Conservation (phyloP, 2,329 filamentous ascomycete species). For the Dryadomyces sulphureus region DNA sequence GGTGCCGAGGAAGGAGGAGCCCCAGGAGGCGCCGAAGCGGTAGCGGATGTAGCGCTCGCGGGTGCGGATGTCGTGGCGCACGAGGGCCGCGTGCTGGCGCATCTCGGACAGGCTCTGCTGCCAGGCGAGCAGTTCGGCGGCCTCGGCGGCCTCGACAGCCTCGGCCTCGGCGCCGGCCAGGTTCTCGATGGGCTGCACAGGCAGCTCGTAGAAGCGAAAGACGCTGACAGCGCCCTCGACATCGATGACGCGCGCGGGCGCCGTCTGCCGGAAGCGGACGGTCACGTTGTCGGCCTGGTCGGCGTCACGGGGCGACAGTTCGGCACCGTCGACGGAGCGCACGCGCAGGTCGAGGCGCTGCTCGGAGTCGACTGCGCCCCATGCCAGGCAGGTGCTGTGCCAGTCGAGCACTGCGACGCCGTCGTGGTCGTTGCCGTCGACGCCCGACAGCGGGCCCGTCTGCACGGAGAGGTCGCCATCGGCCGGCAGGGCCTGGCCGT, state of each 20-base stretch:
- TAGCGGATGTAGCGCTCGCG: slow-evolving; percentile 7
- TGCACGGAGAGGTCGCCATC: slow-evolving; percentile 26
- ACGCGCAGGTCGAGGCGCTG: slow-evolving; percentile 30
- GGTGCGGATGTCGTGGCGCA: slow-evolving; percentile 7
- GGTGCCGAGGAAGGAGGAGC: slow-evolving; percentile 23
- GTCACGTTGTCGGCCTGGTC: slow-evolving; percentile 19
- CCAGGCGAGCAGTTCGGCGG: slow-evolving; percentile 10
- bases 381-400: slow-evolving; percentile 29
- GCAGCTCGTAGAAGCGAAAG: slow-evolving; percentile 8
- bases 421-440: neutral
- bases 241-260: slow-evolving; percentile 25
- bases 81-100: slow-evolving; percentile 3
- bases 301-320: slow-evolving; percentile 11
- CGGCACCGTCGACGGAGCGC: slow-evolving; percentile 24
- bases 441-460: slow-evolving; percentile 17
- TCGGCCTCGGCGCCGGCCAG: neutral
- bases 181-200: neutral
- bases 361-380: slow-evolving; percentile 23
- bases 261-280: slow-evolving; percentile 30
- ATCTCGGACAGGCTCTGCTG: slow-evolving; percentile 6
- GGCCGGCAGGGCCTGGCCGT: slow-evolving; percentile 26
- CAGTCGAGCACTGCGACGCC: slow-evolving; percentile 27
- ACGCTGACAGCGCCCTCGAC: slow-evolving; percentile 25
- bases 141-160: slow-evolving; percentile 6
- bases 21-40: slow-evolving; percentile 4